Evolutionary conservation across 441 rosid genomes (phyloP).

Genomic region (Geranium incanum): DNA sequence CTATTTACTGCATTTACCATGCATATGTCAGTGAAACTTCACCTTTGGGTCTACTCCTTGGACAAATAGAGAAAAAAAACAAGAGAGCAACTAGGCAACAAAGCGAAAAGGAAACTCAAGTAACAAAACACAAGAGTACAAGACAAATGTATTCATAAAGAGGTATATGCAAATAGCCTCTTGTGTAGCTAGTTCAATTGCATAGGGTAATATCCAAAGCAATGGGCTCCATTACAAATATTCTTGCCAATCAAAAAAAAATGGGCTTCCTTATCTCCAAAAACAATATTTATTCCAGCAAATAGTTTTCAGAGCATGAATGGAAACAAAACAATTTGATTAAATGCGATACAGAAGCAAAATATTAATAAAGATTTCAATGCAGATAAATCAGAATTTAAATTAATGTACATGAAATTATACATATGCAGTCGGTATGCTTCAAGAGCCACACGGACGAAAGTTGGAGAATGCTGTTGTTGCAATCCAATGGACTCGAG

Average conservation of each 20-base stretch:
- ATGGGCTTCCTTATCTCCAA: neutral
- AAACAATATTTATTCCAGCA: neutral
- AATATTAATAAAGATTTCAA: neutral
- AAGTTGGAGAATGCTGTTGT: neutral
- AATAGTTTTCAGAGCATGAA: neutral
- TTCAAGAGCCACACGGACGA: neutral
- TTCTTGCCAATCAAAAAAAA: neutral
- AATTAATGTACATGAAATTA: neutral
- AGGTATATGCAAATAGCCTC: neutral
- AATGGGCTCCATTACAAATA: neutral
- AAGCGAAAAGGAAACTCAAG: neutral
- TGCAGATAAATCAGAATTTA: neutral
- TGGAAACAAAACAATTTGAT: neutral
- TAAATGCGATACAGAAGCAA: conserved; percentile 1
- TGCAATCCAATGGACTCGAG: neutral
- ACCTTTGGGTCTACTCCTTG: neutral
- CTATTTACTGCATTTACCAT: neutral
- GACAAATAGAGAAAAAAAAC: neutral
- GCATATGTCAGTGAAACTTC: neutral
- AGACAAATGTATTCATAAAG: too few species aligned
- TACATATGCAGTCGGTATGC: neutral
- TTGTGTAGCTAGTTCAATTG: neutral
- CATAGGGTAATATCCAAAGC: neutral
- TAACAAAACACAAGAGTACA: neutral
- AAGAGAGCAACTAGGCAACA: neutral